Base-by-base conservation (phyloP, 2,329 filamentous ascomycete species). In the Cytospora piceae region DNA sequence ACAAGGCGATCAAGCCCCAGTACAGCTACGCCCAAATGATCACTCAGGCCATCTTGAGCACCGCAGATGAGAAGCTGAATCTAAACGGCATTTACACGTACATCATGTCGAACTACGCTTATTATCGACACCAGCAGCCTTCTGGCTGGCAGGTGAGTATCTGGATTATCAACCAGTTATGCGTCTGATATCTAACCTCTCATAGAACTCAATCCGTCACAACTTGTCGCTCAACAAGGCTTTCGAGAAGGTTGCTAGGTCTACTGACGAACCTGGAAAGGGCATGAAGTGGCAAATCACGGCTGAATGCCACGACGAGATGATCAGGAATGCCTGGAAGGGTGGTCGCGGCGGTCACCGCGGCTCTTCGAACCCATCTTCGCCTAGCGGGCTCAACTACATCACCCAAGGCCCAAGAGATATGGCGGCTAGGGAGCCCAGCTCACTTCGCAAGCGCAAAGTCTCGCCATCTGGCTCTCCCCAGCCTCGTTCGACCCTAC, bases 271-370 rank as follows among this genome's bases (percentile, higher is more conserved):
- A 75, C 95, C 95, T 27, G 95, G 95, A 15, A 99, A 99, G 76
- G 95, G 95, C 32, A 98, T 97, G 93, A 98, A 98, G 76, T 99
- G 95, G 95, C 92, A 94, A 77, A 94, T 99, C 73, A 88, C 92
- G 4, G 85, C 91, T 1, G 92, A 96, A 69, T 86, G 90, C 70
- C 88, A 90, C 58, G 92, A 97, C 22, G 94, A 97, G 61, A 96
- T 97, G 82, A 85, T 93, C 67, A 91, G 91, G 75, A 92, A 90
- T 71, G 85, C 85, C 1, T 85, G 81, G 71, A 83, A 85, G 63
- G 83, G 86, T 22, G 87, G 87, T 22, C 82, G 85, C 55, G 86
- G 87, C 58, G 87, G 87, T 4, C 87, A 89, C 70, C 82, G 87
- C 67, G 88, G 88, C 65, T 90, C 88, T 31, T 91, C 88, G 11